Base-by-base conservation (phyloP, 306 rosid genomes). In the Boehmeria nivea region DNA sequence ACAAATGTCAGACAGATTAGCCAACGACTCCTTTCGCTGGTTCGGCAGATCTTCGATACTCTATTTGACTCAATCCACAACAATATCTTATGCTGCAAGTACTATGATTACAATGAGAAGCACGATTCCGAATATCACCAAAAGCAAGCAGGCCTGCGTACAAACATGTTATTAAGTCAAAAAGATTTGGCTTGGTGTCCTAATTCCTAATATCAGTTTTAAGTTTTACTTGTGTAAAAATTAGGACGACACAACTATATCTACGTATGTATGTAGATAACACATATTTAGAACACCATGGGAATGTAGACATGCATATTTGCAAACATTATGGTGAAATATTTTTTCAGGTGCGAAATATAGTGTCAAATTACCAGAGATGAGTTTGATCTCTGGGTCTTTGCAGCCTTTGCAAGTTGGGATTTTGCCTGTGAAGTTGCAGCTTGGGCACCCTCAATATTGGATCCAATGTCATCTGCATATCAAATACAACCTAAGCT, bases 101-200 rank as follows among this genome's bases (percentile, higher is more conserved):
- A 90, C 82, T 57, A 90, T 68, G 63, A 90, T 64, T 77, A 86
- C 79, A 44, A 90, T 90, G 58, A 90, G 95, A 53, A 90, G 94
- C 68, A 90, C 89, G 12, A 90, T 74, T 53, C 94, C 97, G 37
- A 90, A 86, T 70, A 90, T 90, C 77, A 90, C 97, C 94, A 82
- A 58, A 51, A 90, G 97, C 80, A 90, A 84, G 80, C 95, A 90
- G 22, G 86, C 47, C 97, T 90, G 78, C 63, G 53, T 25, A 4
- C 25, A 59, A 47, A 45, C 18, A 40, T 33, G 18, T 55, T 13
- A 31, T 31, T 31, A 4, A 31, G 36, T n/a, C n/a, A n/a, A n/a
- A n/a, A n/a, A n/a, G n/a, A n/a, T n/a, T n/a, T n/a, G n/a, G n/a
- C n/a, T n/a, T n/a, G n/a, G n/a, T n/a, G n/a, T n/a, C n/a, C n/a